Conservation (phyloP, 768 basidiomycete genomes). For the Tremella mesenterica region DNA sequence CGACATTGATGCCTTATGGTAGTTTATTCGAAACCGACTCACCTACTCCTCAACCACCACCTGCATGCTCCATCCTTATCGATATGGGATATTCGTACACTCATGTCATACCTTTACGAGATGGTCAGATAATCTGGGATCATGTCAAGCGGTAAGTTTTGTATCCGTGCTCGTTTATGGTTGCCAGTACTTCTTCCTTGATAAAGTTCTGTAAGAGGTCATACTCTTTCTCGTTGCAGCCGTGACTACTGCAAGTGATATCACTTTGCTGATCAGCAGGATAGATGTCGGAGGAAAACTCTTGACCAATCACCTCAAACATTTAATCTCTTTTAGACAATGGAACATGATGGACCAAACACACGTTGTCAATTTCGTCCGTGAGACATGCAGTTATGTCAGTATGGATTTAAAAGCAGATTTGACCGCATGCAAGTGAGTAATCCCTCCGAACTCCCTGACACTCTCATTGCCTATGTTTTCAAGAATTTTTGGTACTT, state of each 20-base stretch:
- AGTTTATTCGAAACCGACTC: slow-evolving; percentile 51
- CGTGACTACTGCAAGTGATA: too few species aligned
- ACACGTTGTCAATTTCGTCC: slow-evolving; percentile 82
- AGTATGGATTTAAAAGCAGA: slow-evolving; percentile 61
- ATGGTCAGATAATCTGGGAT: slow-evolving; percentile 64
- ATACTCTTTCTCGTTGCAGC: neutral
- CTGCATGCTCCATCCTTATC: slow-evolving; percentile 73
- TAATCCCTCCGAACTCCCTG: slow-evolving; percentile 12
- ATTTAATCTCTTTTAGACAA: slow-evolving; percentile 85
- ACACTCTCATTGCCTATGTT: neutral
- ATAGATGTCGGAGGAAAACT: slow-evolving; percentile 94
- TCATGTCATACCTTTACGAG: slow-evolving; percentile 75
- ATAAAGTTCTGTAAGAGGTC: neutral
- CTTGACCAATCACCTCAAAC: slow-evolving; percentile 88
- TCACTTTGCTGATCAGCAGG: slow-evolving; percentile 47
- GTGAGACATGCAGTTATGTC: slow-evolving; percentile 83
- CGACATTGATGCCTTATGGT: slow-evolving; percentile 68
- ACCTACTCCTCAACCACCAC: slow-evolving; percentile 42
- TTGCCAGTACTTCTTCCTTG: neutral
- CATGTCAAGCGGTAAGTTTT: slow-evolving; percentile 66
- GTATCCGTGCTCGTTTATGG: slow-evolving; percentile 4
- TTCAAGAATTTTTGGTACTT: too few species aligned
- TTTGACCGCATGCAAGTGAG: slow-evolving; percentile 70
- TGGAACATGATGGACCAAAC: slow-evolving; percentile 99
- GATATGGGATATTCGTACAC: slow-evolving; percentile 93